Evolutionary conservation across 1,284 basidiomycete genomes (phyloP), one percentile per base, ranked within the genome.

Genomic region (Ceratobasidium theobromae): DNA sequence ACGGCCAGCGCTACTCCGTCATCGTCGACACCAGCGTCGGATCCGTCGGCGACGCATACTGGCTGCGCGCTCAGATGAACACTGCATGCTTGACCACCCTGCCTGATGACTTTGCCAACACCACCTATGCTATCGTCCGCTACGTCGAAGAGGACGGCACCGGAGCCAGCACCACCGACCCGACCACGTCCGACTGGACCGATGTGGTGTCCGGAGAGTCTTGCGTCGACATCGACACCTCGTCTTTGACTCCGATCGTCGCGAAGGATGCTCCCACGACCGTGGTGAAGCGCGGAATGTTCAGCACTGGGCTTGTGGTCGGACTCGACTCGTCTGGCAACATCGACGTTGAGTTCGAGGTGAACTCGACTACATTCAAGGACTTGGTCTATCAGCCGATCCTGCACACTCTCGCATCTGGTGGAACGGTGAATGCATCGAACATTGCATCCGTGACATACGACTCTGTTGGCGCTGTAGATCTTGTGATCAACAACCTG

Each of bases 1-100:
- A 80, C 18, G 79, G 79, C 4, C 81, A 82, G 72, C 72, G 81
- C 21, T 81, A 81, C 69, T 79, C 77, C 30, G 81, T 81, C 49
- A 72, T 82, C n/a, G 69, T 83, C 27, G 69, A 69, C 32, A 77
- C 77, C 38, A 76, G 78, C 62, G 70, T 71, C 64, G 75, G 72
- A 1, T 69, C 73, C 64, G 64, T 74, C 71, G 73, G 73, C 64
- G 74, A 64, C 35, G 46, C 74, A 65, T 78, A 76, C 72, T 77
- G 79, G 78, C 74, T 82, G 72, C 75, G 81, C 11, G 76, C 78
- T 1, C 71, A 68, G 48, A 70, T 82, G 40, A 76, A 79, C 54
- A 69, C 72, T 27, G 72, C 72, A 1, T 72, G 73, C 66, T 75
- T 75, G 60, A 74, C 75, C 5, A 73, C 77, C 72, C 70, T 75